Conservation (phyloP, 2,329 filamentous ascomycete species). For the Falciphora oryzae region DNA sequence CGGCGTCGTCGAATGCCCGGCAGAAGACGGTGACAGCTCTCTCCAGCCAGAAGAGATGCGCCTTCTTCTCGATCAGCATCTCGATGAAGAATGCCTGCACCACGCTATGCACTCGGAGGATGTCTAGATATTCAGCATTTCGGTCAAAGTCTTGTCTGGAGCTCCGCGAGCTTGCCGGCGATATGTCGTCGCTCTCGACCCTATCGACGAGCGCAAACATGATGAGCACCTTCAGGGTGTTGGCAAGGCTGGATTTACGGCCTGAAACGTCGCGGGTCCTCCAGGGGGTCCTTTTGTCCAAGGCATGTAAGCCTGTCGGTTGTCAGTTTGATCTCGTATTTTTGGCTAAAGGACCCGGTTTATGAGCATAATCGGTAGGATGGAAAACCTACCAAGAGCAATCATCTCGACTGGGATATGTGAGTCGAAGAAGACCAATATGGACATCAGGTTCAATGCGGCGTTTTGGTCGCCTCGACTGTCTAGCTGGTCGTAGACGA, state of each 20-base stretch:
- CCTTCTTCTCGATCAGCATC: slow-evolving; percentile 33
- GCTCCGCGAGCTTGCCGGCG: slow-evolving; percentile 33
- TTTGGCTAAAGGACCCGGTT: neutral
- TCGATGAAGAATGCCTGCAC: slow-evolving; percentile 49
- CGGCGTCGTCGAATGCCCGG: slow-evolving; percentile 40
- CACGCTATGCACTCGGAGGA: slow-evolving; percentile 44
- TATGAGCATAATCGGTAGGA: neutral
- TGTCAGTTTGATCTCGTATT: neutral
- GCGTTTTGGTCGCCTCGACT: slow-evolving; percentile 37
- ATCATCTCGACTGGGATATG: slow-evolving; percentile 63
- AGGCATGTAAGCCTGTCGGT: slow-evolving; percentile 33
- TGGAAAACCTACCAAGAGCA: slow-evolving; percentile 39
- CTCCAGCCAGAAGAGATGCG: slow-evolving; percentile 42
- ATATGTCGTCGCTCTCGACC: slow-evolving; percentile 37
- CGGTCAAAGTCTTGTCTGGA: slow-evolving; percentile 33
- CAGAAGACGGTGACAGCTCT: slow-evolving; percentile 43
- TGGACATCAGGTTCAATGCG: slow-evolving; percentile 58
- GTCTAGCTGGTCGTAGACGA: slow-evolving; percentile 44
- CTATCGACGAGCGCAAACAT: slow-evolving; percentile 47
- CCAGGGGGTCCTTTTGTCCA: slow-evolving; percentile 40
- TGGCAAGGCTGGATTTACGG: slow-evolving; percentile 34
- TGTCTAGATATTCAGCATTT: slow-evolving; percentile 39
- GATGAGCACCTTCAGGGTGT: slow-evolving; percentile 44
- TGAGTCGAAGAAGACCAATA: slow-evolving; percentile 60
- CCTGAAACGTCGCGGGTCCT: slow-evolving; percentile 35